Base-by-base conservation (phyloP, 208 protist species). In the Porcisia deanei region DNA sequence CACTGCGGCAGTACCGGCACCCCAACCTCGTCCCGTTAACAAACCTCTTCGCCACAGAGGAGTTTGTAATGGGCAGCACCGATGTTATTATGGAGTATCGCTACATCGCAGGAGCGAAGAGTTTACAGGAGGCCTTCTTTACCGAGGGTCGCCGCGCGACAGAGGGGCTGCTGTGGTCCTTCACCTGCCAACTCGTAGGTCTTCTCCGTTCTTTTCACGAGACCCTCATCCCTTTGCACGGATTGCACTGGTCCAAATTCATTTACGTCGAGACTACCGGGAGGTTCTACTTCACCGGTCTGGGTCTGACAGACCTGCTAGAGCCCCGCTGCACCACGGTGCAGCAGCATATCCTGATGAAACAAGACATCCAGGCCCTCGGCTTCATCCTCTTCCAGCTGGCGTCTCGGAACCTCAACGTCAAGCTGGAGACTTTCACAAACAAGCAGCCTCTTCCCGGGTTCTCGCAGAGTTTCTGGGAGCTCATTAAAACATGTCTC, bases 31-130 rank as follows among this genome's bases (percentile, higher is more conserved):
- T 96, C 6, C 81, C 89, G 52, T 87, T 97, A 43, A 89, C 85
- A 20, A 89, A 89, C 77, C 77, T 95, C 12, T 89, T 91, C 71
- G 76, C 82, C 8, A 95, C 91, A 45, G 87, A 95, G 55, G 91
- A 94, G 81, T 97, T 96, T 77, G 84, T 94, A 66, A 91, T 95
- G 88, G 92, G 89, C 39, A 91, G 87, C 86, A 84, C 80, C 12
- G 92, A 95, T 75, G 85, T 95, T 49, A 90, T 97, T 57, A 91
- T 96, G 89, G 91, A 94, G 75, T 97, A 96, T 71, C 90, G 89
- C 73, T 94, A 88, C 75, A 94, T 97, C 43, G 60, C 82, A 6
- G 90, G 89, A 16, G 89, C 94, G 22, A 91, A 93, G 80, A 91
- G 83, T 55, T 77, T 97, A 74, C 74, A 90, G 78, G 90, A 97